Evolutionary conservation across 495 filamentous ascomycete species (phyloP).

Genomic region (Aspergillus funiculosus): DNA sequence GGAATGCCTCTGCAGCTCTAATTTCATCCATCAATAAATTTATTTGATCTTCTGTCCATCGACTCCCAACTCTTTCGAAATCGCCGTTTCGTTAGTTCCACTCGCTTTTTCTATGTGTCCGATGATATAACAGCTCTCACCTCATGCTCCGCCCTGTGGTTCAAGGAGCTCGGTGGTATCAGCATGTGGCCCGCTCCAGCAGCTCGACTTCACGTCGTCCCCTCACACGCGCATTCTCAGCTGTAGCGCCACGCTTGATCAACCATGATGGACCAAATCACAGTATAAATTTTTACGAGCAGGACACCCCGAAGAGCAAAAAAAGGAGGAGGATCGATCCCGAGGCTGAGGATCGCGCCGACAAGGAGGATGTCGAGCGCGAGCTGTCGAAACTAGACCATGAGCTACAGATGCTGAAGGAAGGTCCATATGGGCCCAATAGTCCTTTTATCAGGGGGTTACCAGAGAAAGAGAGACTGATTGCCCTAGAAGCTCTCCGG

Average conservation of each 20-base stretch:
- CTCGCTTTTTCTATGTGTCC: conserved; percentile 3
- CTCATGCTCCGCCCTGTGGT: conserved; percentile 47
- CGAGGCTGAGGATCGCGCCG: conserved; percentile 47
- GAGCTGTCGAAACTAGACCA: conserved; percentile 47
- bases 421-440: conserved; percentile 39
- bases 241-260: conserved; percentile 30
- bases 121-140: conserved; percentile 30
- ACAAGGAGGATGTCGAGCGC: conserved; percentile 40
- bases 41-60: conserved; percentile 3
- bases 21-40: conserved; percentile 1
- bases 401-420: conserved; percentile 45
- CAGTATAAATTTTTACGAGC: conserved; percentile 43
- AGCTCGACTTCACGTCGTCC: conserved; percentile 19
- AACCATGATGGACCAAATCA: conserved; percentile 39
- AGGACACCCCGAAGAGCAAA: conserved; percentile 31
- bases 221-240: conserved; percentile 31
- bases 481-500: conserved; percentile 38
- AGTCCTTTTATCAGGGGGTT: conserved; percentile 38
- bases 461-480: conserved; percentile 35
- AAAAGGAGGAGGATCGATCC: conserved; percentile 39
- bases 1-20: conserved; percentile 13
- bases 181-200: conserved; percentile 34
- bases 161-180: conserved; percentile 43
- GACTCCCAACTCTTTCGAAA: conserved; percentile 5
- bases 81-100: not conserved